phyloP scores from a whole-genome alignment of 1,139 yeast species.

The Hansenula sp. region DNA sequence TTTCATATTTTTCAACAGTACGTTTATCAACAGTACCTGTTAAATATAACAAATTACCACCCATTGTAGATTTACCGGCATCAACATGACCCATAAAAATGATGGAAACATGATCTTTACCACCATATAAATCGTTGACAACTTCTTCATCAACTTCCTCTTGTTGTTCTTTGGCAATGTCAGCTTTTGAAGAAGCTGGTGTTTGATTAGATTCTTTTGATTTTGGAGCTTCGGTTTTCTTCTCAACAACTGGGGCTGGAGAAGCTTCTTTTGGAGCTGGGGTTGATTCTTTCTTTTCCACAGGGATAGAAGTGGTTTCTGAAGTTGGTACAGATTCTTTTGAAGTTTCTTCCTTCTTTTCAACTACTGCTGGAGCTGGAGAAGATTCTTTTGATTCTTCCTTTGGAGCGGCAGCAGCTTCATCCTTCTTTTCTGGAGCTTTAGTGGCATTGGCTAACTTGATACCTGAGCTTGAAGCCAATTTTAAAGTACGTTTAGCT shows the following conservation, averaged over 20 bases:
- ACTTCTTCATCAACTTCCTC: slow-evolving; percentile 85
- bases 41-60: slow-evolving; percentile 89
- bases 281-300: slow-evolving; percentile 4
- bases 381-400: slow-evolving; percentile 14
- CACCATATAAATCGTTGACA: slow-evolving; percentile 90
- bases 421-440: slow-evolving; percentile 40
- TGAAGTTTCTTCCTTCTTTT: slow-evolving; percentile 27
- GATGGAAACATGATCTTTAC: slow-evolving; percentile 93
- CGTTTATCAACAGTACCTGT: slow-evolving; percentile 98
- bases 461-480: slow-evolving; percentile 63
- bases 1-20: slow-evolving; percentile 97
- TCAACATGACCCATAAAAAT: slow-evolving; percentile 99
- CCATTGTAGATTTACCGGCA: slow-evolving; percentile 99
- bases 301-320: slow-evolving; percentile 13
- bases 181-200: slow-evolving; percentile 15
- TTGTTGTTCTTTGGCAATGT: slow-evolving; percentile 62
- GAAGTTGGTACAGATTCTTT: slow-evolving; percentile 9
- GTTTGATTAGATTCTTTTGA: slow-evolving; percentile 5
- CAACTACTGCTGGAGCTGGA: slow-evolving; percentile 15
- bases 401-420: background rate
- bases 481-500: slow-evolving; percentile 51
- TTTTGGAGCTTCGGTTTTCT: slow-evolving; percentile 7
- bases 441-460: slow-evolving; percentile 59
- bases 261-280: slow-evolving; percentile 10
- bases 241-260: background rate